Evolutionary conservation across 495 filamentous ascomycete species (phyloP).

Genomic region (Schizothecium vesticola): DNA sequence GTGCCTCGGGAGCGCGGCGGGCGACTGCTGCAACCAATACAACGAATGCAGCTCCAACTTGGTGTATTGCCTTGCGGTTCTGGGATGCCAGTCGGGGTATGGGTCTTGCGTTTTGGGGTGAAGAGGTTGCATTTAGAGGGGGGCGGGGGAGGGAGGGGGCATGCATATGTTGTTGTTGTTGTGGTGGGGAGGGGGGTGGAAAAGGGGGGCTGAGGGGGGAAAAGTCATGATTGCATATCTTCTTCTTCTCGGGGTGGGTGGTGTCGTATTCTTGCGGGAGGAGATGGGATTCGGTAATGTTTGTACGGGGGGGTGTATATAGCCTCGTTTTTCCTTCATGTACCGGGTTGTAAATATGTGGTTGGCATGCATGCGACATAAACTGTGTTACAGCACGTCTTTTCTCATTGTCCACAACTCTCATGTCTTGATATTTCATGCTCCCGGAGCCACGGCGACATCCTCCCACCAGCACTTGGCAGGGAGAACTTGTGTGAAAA

Average conservation of each 20-base stretch:
- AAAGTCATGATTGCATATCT: not conserved
- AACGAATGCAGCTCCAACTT: constrained; percentile 26
- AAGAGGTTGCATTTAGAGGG: not conserved
- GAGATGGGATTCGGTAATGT: not conserved
- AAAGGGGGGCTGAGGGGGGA: not conserved
- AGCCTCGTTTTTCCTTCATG: not conserved
- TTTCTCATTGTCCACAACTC: too few relatives aligned
- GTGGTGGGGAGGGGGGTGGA: not conserved
- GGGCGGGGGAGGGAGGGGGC: not conserved
- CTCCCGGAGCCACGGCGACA: not conserved
- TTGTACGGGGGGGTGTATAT: not conserved
- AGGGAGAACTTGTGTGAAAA: not conserved
- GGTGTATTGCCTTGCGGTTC: constrained; percentile 19
- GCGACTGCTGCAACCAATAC: constrained; percentile 33
- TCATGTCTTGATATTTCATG: not conserved
- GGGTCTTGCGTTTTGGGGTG: constrained; percentile 20
- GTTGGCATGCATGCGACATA: not conserved
- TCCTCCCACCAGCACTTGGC: not conserved
- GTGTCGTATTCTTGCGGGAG: not conserved
- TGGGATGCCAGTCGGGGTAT: constrained; percentile 27
- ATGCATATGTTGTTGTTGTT: not conserved
- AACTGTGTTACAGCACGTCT: not conserved
- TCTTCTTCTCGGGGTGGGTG: not conserved
- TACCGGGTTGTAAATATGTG: not conserved
- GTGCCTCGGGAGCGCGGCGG: constrained; percentile 32